Percentiles rank a stretch among this genome's conserved stretches.
phyloP scores from a whole-genome alignment of 352 stramenopile species.

The Globisporangium recalcitrans region DNA sequence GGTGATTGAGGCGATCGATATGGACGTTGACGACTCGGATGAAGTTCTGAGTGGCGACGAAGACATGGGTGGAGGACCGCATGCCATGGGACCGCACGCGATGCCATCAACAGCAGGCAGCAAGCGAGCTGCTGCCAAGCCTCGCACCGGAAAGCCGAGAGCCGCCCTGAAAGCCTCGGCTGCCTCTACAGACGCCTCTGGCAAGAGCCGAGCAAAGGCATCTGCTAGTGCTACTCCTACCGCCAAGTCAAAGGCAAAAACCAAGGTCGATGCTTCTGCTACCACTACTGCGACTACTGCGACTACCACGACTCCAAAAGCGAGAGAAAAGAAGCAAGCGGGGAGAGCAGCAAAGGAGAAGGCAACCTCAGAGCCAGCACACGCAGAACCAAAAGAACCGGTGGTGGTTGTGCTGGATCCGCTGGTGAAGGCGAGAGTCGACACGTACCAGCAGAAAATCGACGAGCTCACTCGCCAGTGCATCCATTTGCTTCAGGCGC shows the following conservation, averaged over 20 bases:
- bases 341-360: conserved; percentile 14
- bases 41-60: conserved; percentile 11
- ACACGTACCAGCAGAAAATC: conserved; percentile 71
- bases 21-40: conserved; percentile 3
- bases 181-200: too few relatives aligned
- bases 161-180: neutral
- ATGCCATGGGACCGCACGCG: neutral
- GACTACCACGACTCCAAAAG: neutral
- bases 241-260: conserved; percentile 5
- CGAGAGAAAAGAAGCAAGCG: conserved; percentile 16
- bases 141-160: neutral
- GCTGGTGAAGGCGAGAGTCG: conserved; percentile 50
- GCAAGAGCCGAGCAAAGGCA: too few relatives aligned
- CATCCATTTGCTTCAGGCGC: conserved; percentile 25
- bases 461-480: conserved; percentile 59
- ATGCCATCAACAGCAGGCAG: neutral
- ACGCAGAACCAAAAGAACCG: conserved; percentile 18
- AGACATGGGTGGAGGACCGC: conserved; percentile 2
- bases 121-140: neutral
- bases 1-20: neutral
- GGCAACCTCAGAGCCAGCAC: conserved; percentile 9
- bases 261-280: neutral
- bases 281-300: neutral
- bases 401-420: conserved; percentile 43
- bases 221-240: neutral